Evolutionary conservation across 169 alveolate genomes (phyloP), one percentile per base, ranked within the genome.

Genomic region (Plasmodium falciparum): DNA sequence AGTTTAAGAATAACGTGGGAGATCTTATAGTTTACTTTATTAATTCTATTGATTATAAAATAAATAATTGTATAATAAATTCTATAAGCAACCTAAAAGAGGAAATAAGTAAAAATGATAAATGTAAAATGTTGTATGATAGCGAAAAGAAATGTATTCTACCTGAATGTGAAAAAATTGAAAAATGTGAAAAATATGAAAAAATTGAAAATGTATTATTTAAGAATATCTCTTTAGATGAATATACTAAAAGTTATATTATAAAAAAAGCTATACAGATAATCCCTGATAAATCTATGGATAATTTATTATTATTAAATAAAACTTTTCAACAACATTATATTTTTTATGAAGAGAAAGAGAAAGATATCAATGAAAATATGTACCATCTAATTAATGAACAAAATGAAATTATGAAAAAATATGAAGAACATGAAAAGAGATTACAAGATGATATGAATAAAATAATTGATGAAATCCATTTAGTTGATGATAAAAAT

Each of bases 281-380:
- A 9, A 52, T 65, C 8, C 91, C 91, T 61, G 85, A 83, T 49
- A 45, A 83, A 8, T 52, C 69, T 29, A 9, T 83, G 26, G 61
- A 83, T 33, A 67, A 58, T 49, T 62, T 83, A 29, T 3, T 62
- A 63, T 43, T 61, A 43, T 39, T 83, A 83, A 83, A 83, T 49
- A 83, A 83, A 56, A 83, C 80, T 26, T 72, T 83, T 58, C 71
- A 83, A 83, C 85, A 83, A 24, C 69, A 83, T 50, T 83, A 49
- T 69, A 7, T n/a, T n/a, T 43, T 83, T 20, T 83, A 54, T 50
- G 70, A 83, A 33, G 76, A 83, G 12, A 83, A 72, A 12, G 91
- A 83, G 52, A 83, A 56, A 69, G 73, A 83, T 8, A 3, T 83
- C 15, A 47, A 69, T 12, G 45, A 17, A 11, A 69, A 67, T 33